Base-by-base conservation (phyloP, 441 rosid genomes). In the Croton setiger region DNA sequence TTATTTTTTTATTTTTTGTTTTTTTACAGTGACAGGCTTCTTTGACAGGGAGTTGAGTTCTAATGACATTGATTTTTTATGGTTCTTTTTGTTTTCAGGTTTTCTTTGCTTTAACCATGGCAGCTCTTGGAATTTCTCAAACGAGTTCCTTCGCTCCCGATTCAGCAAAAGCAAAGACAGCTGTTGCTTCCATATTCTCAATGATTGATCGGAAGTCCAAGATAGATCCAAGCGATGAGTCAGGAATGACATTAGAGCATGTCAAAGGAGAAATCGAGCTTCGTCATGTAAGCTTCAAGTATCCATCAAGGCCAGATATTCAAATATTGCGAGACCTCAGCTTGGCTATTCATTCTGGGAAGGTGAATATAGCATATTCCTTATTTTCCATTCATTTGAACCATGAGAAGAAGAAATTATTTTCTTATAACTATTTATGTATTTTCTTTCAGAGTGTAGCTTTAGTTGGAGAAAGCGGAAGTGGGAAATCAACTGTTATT, bases 381-480 rank as follows among this genome's bases (percentile, higher is more conserved):
- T 39, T 27, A 3, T 15, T 13, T 11, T 58, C 15, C 23, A 33
- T 17, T 3, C 5, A 15, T 63, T 31, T 13, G 12, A 45, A 7
- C 47, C n/a, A n/a, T n/a, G n/a, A 39, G 48, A 41, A 39, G 45
- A 63, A 23, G 41, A 9, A 13, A 33, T 3, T 5, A 14, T 7
- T 0, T 88, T 33, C 31, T 45, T 6, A 14, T 6, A 23, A 39
- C 9, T 20, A 14, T 13, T 4, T 57, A 15, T 39, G 11, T 39
- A 12, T 51, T 18, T 64, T 55, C 41, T 71, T 61, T 68, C 83
- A 90, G 98, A 86, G 88, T 15, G 85, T 88, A 68, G 97, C 96
- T 71, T 66, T 90, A 66, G 96, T 92, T 21, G 98, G 95, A 67
- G 98, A 92, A 67, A 92, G 96, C 48, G 95, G 97, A 45, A 73